A percentile compares a stretch with the other conserved stretches of the same genome.
Conservation (phyloP, 768 basidiomycete species). For the Tylopilus vinaceipallidus region DNA sequence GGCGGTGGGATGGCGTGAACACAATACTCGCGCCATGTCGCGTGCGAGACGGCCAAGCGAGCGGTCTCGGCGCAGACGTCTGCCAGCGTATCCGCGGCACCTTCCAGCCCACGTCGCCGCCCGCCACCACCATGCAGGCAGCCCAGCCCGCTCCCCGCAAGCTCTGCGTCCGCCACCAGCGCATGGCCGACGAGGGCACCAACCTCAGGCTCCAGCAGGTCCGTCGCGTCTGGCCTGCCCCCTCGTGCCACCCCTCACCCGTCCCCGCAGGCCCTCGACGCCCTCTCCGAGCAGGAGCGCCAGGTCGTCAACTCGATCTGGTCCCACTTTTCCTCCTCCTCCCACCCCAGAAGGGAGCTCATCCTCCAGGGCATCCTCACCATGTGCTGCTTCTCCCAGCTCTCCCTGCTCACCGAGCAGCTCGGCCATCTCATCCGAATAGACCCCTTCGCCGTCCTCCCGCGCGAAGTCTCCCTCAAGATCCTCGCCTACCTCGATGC, state of each 20-base stretch:
- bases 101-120: too few relatives aligned
- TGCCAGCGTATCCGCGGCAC: too few relatives aligned
- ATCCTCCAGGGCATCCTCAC: conserved; percentile 96
- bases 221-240: not conserved
- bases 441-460: conserved; percentile 89
- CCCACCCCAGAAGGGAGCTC: conserved; percentile 85
- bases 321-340: conserved; percentile 95
- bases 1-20: conserved; percentile 23
- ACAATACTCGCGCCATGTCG: conserved; percentile 32
- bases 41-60: too few relatives aligned
- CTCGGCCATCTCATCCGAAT: conserved; percentile 91
- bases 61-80: too few relatives aligned
- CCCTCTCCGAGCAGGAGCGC: conserved; percentile 80
- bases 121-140: not conserved
- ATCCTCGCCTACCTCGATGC: conserved; percentile 90
- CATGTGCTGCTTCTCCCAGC: conserved; percentile 99
- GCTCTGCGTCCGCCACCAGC: conserved; percentile 89
- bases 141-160: conserved; percentile 50
- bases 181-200: conserved; percentile 95
- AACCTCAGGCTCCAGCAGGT: conserved; percentile 91
- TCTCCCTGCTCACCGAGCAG: conserved; percentile 92
- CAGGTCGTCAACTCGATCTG: conserved; percentile 89
- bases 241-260: conserved; percentile 6
- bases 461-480: conserved; percentile 85
- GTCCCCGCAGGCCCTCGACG: conserved; percentile 76